Evolutionary conservation across 2,329 filamentous ascomycete genomes (phyloP), one percentile per base, ranked within the genome.

Genomic region (Trichocomaceae sp.): DNA sequence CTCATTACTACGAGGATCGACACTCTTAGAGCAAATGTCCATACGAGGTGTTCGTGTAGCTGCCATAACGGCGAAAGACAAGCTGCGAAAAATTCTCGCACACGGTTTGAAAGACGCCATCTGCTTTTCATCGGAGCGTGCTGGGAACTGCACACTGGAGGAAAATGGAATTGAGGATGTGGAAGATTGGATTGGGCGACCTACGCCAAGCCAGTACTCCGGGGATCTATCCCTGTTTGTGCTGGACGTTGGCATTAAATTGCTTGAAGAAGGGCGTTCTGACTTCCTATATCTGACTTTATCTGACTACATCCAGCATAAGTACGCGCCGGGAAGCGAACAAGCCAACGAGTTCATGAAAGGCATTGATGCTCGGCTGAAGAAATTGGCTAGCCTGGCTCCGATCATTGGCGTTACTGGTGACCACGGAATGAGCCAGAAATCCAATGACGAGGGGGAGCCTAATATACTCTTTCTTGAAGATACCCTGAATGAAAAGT

Each of bases 301-400:
- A 1, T 76, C 74, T 2, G 73, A 76, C 57, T 77, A 66, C 50
- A 64, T 76, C n/a, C 74, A 76, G 60, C 73, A 76, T 57, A 75
- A 74, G 52, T 59, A 75, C 59, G 68, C 69, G 0, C 73, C 73
- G 3, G 66, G 69, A 2, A 62, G 60, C 9, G 57, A 63, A 15
- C 71, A 70, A 46, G 63, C 73, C n/a, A 63, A 74, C 48, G 64
- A 66, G 0, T 75, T 75, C 56, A 61, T 75, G 62, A 48, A 57
- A 2, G 61, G 58, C 0, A 59, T 76, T 17, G 74, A 75, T 52
- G 31, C 57, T 0, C 60, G 68, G 1, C 44, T 75, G 17, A 62
- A 65, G n/a, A 61, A 59, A 35, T 59, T 75, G 13, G 61, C 65
- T 7, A 57, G 63, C 9, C 55, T 73, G 5, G 71, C 70, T 8